Evolutionary conservation across 2,329 filamentous ascomycete species (phyloP).

Genomic region (Stylonectria norvegica): DNA sequence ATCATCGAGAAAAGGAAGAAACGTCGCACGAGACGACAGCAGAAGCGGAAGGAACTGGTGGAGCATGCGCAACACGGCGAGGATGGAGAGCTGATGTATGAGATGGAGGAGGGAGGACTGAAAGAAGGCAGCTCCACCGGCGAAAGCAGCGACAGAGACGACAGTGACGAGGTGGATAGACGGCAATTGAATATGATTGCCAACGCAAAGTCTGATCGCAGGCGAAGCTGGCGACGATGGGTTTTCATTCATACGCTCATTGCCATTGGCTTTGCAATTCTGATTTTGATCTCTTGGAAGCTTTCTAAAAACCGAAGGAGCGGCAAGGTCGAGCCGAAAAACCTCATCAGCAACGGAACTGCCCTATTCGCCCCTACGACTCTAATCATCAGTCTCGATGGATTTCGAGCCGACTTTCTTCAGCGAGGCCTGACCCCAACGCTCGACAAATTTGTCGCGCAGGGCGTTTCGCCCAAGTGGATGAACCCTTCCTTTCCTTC

Average conservation of each 20-base stretch:
- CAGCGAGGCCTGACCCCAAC: slow-evolving; percentile 79
- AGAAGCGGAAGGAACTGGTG: slow-evolving; percentile 52
- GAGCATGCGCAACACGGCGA: slow-evolving; percentile 59
- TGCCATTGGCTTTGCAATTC: slow-evolving; percentile 51
- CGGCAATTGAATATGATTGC: slow-evolving; percentile 47
- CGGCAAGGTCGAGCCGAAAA: slow-evolving; percentile 24
- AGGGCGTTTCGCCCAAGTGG: slow-evolving; percentile 85
- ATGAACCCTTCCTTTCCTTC: slow-evolving; percentile 95
- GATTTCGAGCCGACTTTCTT: slow-evolving; percentile 92
- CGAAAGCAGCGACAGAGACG: slow-evolving; percentile 58
- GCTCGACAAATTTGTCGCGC: slow-evolving; percentile 71
- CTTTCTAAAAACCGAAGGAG: slow-evolving; percentile 47
- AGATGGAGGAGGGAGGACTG: slow-evolving; percentile 80
- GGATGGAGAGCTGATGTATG: slow-evolving; percentile 77
- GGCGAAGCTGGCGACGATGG: slow-evolving; percentile 53
- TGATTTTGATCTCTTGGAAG: slow-evolving; percentile 58
- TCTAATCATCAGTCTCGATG: slow-evolving; percentile 89
- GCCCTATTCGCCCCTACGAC: slow-evolving; percentile 88
- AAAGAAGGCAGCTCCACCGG: slow-evolving; percentile 63
- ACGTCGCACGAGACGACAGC: slow-evolving; percentile 48
- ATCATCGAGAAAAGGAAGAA: slow-evolving; percentile 47
- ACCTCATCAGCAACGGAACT: slow-evolving; percentile 72
- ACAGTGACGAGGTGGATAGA: slow-evolving; percentile 57
- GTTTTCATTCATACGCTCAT: slow-evolving; percentile 51
- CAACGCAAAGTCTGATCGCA: slow-evolving; percentile 46